Percentiles rank a stretch among this genome's conserved stretches.
Conservation (phyloP, 768 basidiomycete species). For the Brasilioporus rufonigricans region DNA sequence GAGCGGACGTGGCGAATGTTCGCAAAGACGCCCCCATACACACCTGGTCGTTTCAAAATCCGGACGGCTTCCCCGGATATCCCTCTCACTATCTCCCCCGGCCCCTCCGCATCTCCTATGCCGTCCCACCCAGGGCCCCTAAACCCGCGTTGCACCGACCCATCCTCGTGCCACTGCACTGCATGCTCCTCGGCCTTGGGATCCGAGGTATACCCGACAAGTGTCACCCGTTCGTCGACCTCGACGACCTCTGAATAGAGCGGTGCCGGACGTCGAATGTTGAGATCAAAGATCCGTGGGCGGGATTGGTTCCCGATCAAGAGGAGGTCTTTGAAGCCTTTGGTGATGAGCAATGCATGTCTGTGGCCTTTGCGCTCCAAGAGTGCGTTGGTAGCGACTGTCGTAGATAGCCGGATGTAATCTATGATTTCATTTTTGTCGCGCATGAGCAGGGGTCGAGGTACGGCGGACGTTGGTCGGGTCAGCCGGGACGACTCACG, state of each 20-base stretch:
- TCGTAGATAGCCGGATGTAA: slow-evolving; percentile 89
- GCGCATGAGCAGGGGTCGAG: neutral
- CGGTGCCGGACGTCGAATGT: slow-evolving; percentile 74
- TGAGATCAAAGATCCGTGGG: slow-evolving; percentile 92
- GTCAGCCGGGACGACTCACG: neutral
- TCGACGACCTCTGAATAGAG: slow-evolving; percentile 68
- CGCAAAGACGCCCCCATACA: neutral
- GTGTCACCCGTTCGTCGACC: slow-evolving; percentile 89
- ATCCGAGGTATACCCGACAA: slow-evolving; percentile 92
- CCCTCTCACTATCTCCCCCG: slow-evolving; percentile 77
- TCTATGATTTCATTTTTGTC: slow-evolving; percentile 49
- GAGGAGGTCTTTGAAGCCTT: slow-evolving; percentile 88
- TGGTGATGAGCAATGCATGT: slow-evolving; percentile 88
- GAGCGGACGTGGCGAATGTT: too few relatives aligned
- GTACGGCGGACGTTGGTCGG: neutral
- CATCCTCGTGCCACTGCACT: slow-evolving; percentile 72
- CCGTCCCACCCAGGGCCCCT: slow-evolving; percentile 79
- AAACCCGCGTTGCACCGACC: slow-evolving; percentile 64
- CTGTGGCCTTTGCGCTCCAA: slow-evolving; percentile 93
- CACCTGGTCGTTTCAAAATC: slow-evolving; percentile 70
- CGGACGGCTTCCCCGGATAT: slow-evolving; percentile 88
- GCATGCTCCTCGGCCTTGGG: slow-evolving; percentile 75
- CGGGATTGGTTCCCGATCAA: slow-evolving; percentile 94
- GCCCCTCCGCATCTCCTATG: slow-evolving; percentile 66
- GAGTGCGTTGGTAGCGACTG: slow-evolving; percentile 94